Base-by-base conservation (phyloP, 2,329 filamentous ascomycete genomes). In the Pseudogymnoascus sp. region DNA sequence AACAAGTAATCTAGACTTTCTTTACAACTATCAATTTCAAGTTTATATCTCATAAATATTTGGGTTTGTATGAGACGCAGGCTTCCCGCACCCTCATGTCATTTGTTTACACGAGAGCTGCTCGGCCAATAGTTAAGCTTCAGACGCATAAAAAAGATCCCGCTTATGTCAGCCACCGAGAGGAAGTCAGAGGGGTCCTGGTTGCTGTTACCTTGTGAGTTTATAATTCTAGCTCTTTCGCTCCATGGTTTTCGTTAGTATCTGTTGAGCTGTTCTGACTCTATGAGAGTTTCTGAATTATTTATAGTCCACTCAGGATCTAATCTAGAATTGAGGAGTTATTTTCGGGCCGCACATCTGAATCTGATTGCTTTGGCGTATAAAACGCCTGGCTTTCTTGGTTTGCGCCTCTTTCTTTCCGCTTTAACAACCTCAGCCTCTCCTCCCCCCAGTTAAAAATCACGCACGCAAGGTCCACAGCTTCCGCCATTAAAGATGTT, bases 401-500 rank as follows among this genome's bases (percentile, higher is more conserved):
- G 47, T 54, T 54, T 54, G 47, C 47, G 47, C 47, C 28, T 54
- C 28, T 34, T 54, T 54, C 47, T 28, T 54, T 54, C 28, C 47
- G 28, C 47, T 34, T 54, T 28, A 54, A 32, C 47, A 50, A 50
- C 43, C 43, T 30, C 22, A 50, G 9, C 47, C 18, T 32, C 28
- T 18, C 28, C 39, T n/a, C 20, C 28, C 16, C 16, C 11, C 28
- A 54, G n/a, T 34, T 34, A 34, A 54, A 16, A 54, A 32, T 7
- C 6, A 32, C 32, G 32, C n/a, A 20, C 47, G n/a, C 47, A 32
- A 54, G 32, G 32, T 22, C 25, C 47, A 54, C 47, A 32, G 32
- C 47, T 18, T 32, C 47, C 16, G 22, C 22, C 16, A 11, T 50
- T 32, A 28, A 58, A 58, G 22, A 58, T 58, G 75, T 68, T 72